These are phyloP conservation scores for Carallia brachiata DNA, from an alignment of 345 rosid genomes.

Conservation along the genomic window DNA sequence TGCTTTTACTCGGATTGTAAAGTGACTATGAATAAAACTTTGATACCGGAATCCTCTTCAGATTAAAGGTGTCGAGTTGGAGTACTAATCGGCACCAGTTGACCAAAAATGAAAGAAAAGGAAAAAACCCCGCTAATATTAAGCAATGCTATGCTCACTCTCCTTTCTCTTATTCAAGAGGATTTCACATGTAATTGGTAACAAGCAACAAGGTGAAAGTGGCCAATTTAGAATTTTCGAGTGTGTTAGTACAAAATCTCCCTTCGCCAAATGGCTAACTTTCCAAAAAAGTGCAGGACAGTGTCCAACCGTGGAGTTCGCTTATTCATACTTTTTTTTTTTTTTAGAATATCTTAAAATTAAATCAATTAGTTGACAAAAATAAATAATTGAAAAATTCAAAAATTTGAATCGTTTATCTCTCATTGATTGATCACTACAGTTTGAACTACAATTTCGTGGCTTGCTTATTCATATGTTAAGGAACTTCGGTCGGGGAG, in stretches of 20 bases:
- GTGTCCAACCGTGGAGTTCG: not conserved
- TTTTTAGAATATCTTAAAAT: too few relatives aligned
- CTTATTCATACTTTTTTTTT: slow-evolving; percentile 21
- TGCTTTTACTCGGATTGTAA: not conserved
- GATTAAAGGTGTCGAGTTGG: too few relatives aligned
- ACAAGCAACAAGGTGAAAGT: not conserved
- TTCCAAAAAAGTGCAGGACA: not conserved
- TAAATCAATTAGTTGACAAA: too few relatives aligned
- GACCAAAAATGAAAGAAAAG: too few relatives aligned
- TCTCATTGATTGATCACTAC: too few relatives aligned
- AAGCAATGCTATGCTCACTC: not conserved
- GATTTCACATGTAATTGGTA: not conserved
- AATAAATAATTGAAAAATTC: too few relatives aligned
- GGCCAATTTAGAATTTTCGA: not conserved
- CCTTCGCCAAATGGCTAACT: not conserved
- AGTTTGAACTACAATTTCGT: too few relatives aligned
- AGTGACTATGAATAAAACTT: too few relatives aligned
- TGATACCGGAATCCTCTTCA: too few relatives aligned
- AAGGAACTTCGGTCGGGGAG: not conserved
- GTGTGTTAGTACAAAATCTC: not conserved
- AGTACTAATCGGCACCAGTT: too few relatives aligned
- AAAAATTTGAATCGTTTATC: too few relatives aligned
- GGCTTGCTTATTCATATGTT: too few relatives aligned
- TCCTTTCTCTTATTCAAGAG: not conserved
- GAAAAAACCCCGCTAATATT: not conserved